Evolutionary conservation across 73 alveolate genomes (phyloP).

Genomic region (Urostyla sp.): DNA sequence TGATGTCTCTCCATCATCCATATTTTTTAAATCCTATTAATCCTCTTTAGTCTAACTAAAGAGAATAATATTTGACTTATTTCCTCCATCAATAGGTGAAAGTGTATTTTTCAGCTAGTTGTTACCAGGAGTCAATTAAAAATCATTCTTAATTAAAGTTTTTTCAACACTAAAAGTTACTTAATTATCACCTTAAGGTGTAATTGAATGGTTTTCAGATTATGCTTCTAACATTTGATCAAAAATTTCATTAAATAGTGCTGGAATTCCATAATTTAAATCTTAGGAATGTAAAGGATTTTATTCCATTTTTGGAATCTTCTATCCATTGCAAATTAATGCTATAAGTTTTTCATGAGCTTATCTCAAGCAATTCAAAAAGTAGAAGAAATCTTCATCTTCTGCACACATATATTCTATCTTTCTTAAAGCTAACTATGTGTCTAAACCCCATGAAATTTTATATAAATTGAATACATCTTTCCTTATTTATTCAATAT

Average conservation of each 20-base stretch:
- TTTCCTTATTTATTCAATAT: slow-evolving; percentile 2
- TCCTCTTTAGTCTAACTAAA: no score
- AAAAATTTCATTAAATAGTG: not conserved
- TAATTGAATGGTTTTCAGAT: slow-evolving; percentile 14
- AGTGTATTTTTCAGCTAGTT: no score
- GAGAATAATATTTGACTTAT: no score
- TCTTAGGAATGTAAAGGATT: slow-evolving; percentile 38
- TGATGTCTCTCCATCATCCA: no score
- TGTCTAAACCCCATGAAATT: not conserved
- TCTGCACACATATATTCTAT: not conserved
- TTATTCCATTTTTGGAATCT: slow-evolving; percentile 21
- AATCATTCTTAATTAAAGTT: no score
- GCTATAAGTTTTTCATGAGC: slow-evolving; percentile 21
- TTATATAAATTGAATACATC: slow-evolving; percentile 21
- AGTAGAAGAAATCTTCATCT: slow-evolving; percentile 25
- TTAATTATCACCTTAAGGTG: no score
- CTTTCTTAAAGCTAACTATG: slow-evolving; percentile 6
- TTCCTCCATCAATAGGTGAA: no score
- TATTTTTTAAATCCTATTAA: no score
- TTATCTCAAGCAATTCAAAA: slow-evolving; percentile 22
- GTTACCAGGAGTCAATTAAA: no score
- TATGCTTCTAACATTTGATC: slow-evolving; percentile 23
- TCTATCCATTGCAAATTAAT: slow-evolving; percentile 3
- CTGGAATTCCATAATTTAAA: slow-evolving; percentile 19
- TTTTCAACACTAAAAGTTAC: no score